Percentiles rank a stretch among this genome's conserved stretches.
Conservation (phyloP, 176 grass and related monocot genomes). For the Aegilops bicornis region DNA sequence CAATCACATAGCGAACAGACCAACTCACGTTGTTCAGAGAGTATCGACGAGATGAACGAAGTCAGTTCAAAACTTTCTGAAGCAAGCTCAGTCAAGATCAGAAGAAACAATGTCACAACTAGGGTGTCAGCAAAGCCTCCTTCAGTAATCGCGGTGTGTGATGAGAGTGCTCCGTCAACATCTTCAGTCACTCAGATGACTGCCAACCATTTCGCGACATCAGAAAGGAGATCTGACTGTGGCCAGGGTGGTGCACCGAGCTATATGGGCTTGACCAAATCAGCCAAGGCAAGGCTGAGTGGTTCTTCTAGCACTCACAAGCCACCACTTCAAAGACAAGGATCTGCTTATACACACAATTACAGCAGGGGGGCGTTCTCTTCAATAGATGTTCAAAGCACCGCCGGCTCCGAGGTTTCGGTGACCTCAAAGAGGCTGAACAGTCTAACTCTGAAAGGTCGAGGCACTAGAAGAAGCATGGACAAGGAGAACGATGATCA, state of each 20-base stretch:
- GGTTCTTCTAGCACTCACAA: slow-evolving; percentile 28
- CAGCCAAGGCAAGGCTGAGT: slow-evolving; percentile 66
- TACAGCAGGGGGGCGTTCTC: slow-evolving; percentile 49
- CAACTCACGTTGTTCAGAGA: slow-evolving; percentile 44
- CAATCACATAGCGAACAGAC: slow-evolving; percentile 47
- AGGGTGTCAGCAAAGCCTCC: slow-evolving; percentile 67
- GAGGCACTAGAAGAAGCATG: slow-evolving; percentile 47
- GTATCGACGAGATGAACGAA: slow-evolving; percentile 42
- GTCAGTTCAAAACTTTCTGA: slow-evolving; percentile 49
- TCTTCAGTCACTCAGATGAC: slow-evolving; percentile 65
- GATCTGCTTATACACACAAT: slow-evolving; percentile 36
- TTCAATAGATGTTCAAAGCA: slow-evolving; percentile 53
- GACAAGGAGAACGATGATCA: slow-evolving; percentile 65
- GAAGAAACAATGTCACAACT: slow-evolving; percentile 69
- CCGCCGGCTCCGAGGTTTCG: slow-evolving; percentile 42
- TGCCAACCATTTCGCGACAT: slow-evolving; percentile 24
- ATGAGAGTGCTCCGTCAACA: slow-evolving; percentile 60
- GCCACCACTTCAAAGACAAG: slow-evolving; percentile 40
- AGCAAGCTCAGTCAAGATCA: slow-evolving; percentile 55
- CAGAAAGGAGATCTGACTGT: slow-evolving; percentile 44
- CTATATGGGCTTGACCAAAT: slow-evolving; percentile 84
- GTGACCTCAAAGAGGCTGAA: slow-evolving; percentile 53
- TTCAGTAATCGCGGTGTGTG: slow-evolving; percentile 41
- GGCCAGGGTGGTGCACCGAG: slow-evolving; percentile 34
- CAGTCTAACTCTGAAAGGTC: slow-evolving; percentile 37